phyloP scores from a whole-genome alignment of 768 basidiomycete species.

The Hypholoma fasciculare region DNA sequence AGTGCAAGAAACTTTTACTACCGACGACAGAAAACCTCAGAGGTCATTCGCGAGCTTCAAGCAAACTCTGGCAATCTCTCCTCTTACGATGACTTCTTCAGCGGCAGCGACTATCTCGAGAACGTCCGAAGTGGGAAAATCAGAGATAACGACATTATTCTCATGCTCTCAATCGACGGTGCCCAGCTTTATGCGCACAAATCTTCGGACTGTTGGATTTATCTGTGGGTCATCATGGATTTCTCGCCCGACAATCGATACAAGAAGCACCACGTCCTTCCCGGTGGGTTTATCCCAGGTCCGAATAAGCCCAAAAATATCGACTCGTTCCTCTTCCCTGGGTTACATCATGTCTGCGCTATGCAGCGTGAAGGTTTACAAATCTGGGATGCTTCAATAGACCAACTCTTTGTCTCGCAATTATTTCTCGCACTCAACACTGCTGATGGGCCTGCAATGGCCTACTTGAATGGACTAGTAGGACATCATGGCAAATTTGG shows the following conservation, averaged over 20 bases:
- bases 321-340: slow-evolving; percentile 19
- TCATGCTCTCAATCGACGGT: slow-evolving; percentile 36
- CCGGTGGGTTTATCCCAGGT: slow-evolving; percentile 23
- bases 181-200: slow-evolving; percentile 39
- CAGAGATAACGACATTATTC: slow-evolving; percentile 27
- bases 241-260: slow-evolving; percentile 13
- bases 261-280: slow-evolving; percentile 17
- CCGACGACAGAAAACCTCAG: neutral
- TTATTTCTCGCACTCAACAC: slow-evolving; percentile 6
- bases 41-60: slow-evolving; percentile 1
- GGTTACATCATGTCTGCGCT: slow-evolving; percentile 16
- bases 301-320: slow-evolving; percentile 21
- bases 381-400: slow-evolving; percentile 28
- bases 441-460: slow-evolving; percentile 29
- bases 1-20: slow-evolving; percentile 2
- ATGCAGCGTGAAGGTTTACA: slow-evolving; percentile 6
- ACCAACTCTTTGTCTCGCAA: neutral
- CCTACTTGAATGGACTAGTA: slow-evolving; percentile 25
- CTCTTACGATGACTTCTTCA: slow-evolving; percentile 22
- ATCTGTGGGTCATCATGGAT: slow-evolving; percentile 37
- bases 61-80: neutral
- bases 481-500: slow-evolving; percentile 19
- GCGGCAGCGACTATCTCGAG: slow-evolving; percentile 23
- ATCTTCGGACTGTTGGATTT: slow-evolving; percentile 17
- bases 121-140: slow-evolving; percentile 23